These are phyloP conservation scores for Petunia secreta DNA, from an alignment of 257 asterid genomes.

Conservation along the genomic window DNA sequence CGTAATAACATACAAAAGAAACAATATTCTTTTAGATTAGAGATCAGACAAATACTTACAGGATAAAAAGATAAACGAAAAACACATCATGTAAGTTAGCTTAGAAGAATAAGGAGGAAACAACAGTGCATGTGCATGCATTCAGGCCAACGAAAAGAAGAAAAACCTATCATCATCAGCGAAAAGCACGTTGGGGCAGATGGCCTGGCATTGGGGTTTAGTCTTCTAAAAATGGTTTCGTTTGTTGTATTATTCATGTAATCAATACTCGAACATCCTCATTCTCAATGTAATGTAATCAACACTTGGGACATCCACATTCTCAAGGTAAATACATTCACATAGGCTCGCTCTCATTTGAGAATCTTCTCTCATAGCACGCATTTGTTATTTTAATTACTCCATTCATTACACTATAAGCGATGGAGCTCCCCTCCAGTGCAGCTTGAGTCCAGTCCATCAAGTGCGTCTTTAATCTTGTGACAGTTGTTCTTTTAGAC, in stretches of 20 bases:
- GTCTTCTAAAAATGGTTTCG: neutral
- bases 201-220: neutral
- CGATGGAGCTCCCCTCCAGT: too few relatives aligned
- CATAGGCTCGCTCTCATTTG: too few relatives aligned
- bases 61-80: neutral
- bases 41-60: neutral
- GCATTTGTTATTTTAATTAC: too few relatives aligned
- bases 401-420: too few relatives aligned
- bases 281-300: neutral
- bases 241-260: neutral
- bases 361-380: too few relatives aligned
- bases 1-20: neutral
- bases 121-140: constrained; percentile 25
- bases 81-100: neutral
- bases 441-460: too few relatives aligned
- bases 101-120: neutral
- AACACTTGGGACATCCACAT: too few relatives aligned
- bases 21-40: neutral
- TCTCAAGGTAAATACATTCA: too few relatives aligned
- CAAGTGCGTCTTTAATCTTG: too few relatives aligned
- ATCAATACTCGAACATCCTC: constrained; percentile 21
- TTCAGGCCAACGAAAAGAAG: neutral
- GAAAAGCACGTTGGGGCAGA: constrained; percentile 2
- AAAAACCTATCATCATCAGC: neutral
- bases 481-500: too few relatives aligned